Conservation (phyloP, 768 basidiomycete species). For the Boletus tomentosulus region DNA sequence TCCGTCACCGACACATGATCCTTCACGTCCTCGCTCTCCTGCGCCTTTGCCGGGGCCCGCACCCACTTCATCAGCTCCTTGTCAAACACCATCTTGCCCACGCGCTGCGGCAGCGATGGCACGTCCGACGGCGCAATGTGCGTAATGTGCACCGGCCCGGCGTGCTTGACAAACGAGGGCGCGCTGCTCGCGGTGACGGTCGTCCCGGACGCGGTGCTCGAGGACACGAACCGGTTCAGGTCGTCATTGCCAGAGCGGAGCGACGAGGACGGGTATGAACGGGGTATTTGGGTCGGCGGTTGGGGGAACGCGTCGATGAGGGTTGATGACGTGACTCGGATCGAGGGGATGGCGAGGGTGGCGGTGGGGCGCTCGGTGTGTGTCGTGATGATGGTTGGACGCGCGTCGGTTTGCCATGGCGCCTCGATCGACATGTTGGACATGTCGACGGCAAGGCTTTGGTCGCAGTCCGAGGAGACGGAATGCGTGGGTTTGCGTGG, state of each 20-base stretch:
- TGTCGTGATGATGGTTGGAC: conserved; percentile 7
- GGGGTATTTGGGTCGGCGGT: conserved; percentile 30
- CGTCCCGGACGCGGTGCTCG: conserved; percentile 76
- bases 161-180: conserved; percentile 80
- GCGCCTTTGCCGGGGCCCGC: conserved; percentile 46
- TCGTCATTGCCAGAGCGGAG: conserved; percentile 58
- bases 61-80: conserved; percentile 83
- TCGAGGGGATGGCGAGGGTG: conserved; percentile 20
- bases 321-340: conserved; percentile 28
- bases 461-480: conserved; percentile 41
- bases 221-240: conserved; percentile 85
- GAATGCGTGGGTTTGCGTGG: conserved; percentile 41
- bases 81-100: conserved; percentile 89
- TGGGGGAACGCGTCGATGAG: conserved; percentile 26
- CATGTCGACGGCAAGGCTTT: conserved; percentile 38
- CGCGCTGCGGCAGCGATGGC: conserved; percentile 65
- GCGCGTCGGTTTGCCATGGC: conserved; percentile 27
- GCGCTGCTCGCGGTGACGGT: conserved; percentile 69
- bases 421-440: conserved; percentile 44
- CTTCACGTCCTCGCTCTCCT: conserved; percentile 24
- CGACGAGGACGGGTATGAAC: conserved; percentile 48
- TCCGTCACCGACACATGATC: conserved; percentile 30
- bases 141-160: conserved; percentile 73
- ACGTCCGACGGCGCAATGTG: conserved; percentile 81
- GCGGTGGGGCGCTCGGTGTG: not conserved